phyloP scores from a whole-genome alignment of 2,329 filamentous ascomycete species.

The Pyrenochaeta sp. region DNA sequence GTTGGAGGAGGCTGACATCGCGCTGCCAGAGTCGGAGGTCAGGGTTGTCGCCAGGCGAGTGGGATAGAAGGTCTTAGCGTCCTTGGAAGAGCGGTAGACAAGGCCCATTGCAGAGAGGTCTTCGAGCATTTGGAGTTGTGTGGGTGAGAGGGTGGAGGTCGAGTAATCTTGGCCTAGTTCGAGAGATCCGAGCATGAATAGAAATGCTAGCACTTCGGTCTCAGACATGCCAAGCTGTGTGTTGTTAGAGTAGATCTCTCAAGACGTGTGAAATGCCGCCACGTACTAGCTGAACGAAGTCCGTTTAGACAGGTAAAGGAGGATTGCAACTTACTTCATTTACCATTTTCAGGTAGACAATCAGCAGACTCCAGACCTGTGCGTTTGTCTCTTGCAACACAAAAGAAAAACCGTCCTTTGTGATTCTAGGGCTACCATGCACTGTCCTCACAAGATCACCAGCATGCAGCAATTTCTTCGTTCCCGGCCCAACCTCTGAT shows the following conservation, averaged over 20 bases:
- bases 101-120: constrained; percentile 93
- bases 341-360: constrained; percentile 90
- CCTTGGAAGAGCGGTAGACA: constrained; percentile 69
- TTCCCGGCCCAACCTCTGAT: constrained; percentile 64
- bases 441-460: constrained; percentile 79
- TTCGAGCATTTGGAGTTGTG: constrained; percentile 87
- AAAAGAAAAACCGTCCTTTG: constrained; percentile 92
- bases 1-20: constrained; percentile 56
- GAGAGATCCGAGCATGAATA: constrained; percentile 93
- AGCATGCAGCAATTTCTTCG: constrained; percentile 82
- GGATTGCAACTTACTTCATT: constrained; percentile 59
- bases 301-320: background rate
- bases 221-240: constrained; percentile 77
- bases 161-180: constrained; percentile 93
- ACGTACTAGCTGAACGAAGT: background rate
- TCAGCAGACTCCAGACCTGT: constrained; percentile 93
- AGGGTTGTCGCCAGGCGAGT: constrained; percentile 94
- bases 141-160: constrained; percentile 80
- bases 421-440: constrained; percentile 73
- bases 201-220: constrained; percentile 93
- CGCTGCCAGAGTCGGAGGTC: constrained; percentile 72
- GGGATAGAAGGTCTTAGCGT: constrained; percentile 74
- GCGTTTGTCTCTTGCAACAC: constrained; percentile 94
- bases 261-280: background rate
- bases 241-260: constrained; percentile 4